Percentiles rank a stretch among this genome's conserved stretches.
Evolutionary conservation across 1,284 basidiomycete species (phyloP).

Genomic region (Leccinum pachyderme): DNA sequence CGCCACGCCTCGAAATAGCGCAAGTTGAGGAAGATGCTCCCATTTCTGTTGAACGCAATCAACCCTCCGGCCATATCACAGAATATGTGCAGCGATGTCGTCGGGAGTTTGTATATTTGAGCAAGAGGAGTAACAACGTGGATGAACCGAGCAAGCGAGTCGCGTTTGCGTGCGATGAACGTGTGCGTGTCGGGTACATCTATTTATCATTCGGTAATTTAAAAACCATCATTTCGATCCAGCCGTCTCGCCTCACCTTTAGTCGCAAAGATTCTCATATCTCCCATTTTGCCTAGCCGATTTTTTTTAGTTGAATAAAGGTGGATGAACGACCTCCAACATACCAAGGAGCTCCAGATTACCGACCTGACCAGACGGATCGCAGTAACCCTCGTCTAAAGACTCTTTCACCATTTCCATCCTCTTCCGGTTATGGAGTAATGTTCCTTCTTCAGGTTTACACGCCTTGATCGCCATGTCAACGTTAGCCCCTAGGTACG

Average conservation of each 20-base stretch:
- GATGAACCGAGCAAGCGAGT: constrained; percentile 66
- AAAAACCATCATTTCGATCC: not conserved
- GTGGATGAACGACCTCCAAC: constrained; percentile 1
- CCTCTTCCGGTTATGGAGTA: constrained; percentile 62
- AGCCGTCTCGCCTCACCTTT: constrained; percentile 46
- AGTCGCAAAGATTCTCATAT: constrained; percentile 66
- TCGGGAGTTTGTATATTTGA: constrained; percentile 61
- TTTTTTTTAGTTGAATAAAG: not conserved
- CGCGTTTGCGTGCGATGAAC: constrained; percentile 52
- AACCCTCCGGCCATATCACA: constrained; percentile 78
- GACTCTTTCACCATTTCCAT: constrained; percentile 77
- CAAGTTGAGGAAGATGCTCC: constrained; percentile 88
- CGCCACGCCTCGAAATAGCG: constrained; percentile 89
- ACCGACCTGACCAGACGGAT: constrained; percentile 66
- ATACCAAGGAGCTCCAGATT: constrained; percentile 63
- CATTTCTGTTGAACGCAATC: constrained; percentile 93
- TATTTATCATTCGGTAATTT: constrained; percentile 24
- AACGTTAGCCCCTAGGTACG: constrained; percentile 57
- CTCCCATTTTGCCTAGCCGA: constrained; percentile 55
- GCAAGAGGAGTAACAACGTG: constrained; percentile 57
- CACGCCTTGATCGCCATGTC: constrained; percentile 79
- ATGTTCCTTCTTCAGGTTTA: constrained; percentile 61
- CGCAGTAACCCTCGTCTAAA: constrained; percentile 79
- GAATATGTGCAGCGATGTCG: constrained; percentile 82
- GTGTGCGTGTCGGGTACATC: constrained; percentile 52